Evolutionary conservation across 23 red algal genomes (phyloP), one percentile per base, ranked within the genome.

Genomic region (Gracilaria domingensis): DNA sequence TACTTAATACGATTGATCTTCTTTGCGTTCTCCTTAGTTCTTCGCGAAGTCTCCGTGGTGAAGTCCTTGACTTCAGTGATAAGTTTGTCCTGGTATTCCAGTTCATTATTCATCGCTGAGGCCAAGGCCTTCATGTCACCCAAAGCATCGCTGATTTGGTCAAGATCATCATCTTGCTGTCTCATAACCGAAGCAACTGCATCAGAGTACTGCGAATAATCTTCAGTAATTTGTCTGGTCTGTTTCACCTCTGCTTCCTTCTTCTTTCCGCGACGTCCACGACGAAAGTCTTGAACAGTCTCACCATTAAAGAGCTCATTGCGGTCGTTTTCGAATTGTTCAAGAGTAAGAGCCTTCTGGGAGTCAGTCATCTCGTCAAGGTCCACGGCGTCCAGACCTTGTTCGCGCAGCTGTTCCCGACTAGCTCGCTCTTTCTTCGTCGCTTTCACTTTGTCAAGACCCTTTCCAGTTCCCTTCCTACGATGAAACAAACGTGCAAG

Each of bases 141-240:
- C 24, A 97, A 48, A 32, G 90, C 95, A 60, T 80, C 87, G 24
- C 73, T 66, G 54, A 97, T 97, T 50, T 75, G 81, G 39, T 97
- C 90, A 44, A 97, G 75, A 50, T 97, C 95, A 21, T 97, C 95
- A 86, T 97, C 95, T 72, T 97, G 95, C 85, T 93, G 75, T 23
- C 80, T 66, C 93, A 90, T 67, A 25, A 88, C 86, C 23, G 53
- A 47, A 8, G 93, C 86, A 17, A 95, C 86, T 55, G 75, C 77
- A 20, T 14, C 38, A 38, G 93, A 75, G 72, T 95, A 89, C 54
- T 72, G 50, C 8, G 85, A 84, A 57, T 90, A 90, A 70, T 95
- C 86, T 67, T 95, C 76, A 16, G 24, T 72, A 49, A 84, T 78
- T 32, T 67, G 74, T 35, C 67, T 88, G 20, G 84, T 60, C 36